Evolutionary conservation across 768 basidiomycete genomes (phyloP), one percentile per base, ranked within the genome.

Genomic region (Collybia sp.): DNA sequence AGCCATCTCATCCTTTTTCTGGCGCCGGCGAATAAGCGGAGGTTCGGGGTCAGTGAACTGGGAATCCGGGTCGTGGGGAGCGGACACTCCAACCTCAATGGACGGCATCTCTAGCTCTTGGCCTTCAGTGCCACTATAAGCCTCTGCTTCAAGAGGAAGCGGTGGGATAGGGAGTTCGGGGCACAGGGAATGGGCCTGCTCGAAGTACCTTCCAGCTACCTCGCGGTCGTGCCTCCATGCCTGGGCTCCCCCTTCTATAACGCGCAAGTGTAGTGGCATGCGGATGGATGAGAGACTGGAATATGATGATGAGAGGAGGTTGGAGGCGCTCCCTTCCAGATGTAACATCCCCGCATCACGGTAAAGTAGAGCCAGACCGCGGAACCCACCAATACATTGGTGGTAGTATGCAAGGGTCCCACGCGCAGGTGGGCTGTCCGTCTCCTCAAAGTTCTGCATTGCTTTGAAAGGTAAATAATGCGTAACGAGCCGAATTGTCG

Each of bases 221-320:
- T 82, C 82, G 38, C 85, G 78, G 60, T 91, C 88, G 32, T 76
- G 76, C 57, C 73, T 80, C 87, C 88, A 91, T 6, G 79, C 81
- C 51, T 83, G 83, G 3, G 80, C 76, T 17, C 84, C 80, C 31
- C 75, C 75, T 59, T 80, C 76, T 36, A 72, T 71, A 9, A 69
- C 62, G 40, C 77, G 73, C 8, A 73, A 65, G 34, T 70, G 69
- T 25, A 70, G 62, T 40, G 84, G 83, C 25, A 86, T 73, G 39
- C 88, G 82, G 49, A 90, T 78, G 12, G 88, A 89, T 2, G 88
- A 85, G 16, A 90, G 72, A 35, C 84, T 86, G 13, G 85, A 82
- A 57, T 83, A 84, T 1, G 88, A 86, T 2, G 85, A 79, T 4
- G 84, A 74, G 25, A 89, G 75, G 25, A 90, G 71, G n/a, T 72